Conservation (phyloP, 192 early-diverging fungal genomes). For the Rhizophagus prolifer region DNA sequence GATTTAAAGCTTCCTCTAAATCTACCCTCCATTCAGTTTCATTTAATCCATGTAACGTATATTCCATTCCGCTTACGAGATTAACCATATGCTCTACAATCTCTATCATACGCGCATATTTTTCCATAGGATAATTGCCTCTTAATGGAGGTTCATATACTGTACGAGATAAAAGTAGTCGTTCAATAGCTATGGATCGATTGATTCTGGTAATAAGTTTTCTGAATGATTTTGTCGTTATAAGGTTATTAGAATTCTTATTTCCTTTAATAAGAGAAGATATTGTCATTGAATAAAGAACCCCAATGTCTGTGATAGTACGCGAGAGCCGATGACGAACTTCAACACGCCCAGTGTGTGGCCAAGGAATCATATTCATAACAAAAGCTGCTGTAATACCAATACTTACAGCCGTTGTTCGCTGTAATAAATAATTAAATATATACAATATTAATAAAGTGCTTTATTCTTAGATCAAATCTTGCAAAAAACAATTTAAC, state of each 20-base stretch:
- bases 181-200: slow-evolving; percentile 34
- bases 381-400: slow-evolving; percentile 37
- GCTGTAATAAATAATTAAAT: slow-evolving; percentile 19
- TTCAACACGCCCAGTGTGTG: slow-evolving; percentile 38
- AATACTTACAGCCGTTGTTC: slow-evolving; percentile 33
- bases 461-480: background rate
- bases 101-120: slow-evolving; percentile 34
- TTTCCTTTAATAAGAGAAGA: slow-evolving; percentile 32
- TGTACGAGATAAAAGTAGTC: slow-evolving; percentile 39
- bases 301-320: slow-evolving; percentile 36
- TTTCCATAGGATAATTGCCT: slow-evolving; percentile 34
- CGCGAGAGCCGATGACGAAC: slow-evolving; percentile 35
- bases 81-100: slow-evolving; percentile 39
- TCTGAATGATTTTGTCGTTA: slow-evolving; percentile 35
- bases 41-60: slow-evolving; percentile 31
- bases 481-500: background rate
- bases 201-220: slow-evolving; percentile 33
- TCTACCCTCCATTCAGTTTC: slow-evolving; percentile 30
- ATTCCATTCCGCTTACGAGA: slow-evolving; percentile 37
- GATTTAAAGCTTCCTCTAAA: slow-evolving; percentile 22
- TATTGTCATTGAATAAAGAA: slow-evolving; percentile 39
- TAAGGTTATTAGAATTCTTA: background rate
- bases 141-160: slow-evolving; percentile 41
- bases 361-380: slow-evolving; percentile 35
- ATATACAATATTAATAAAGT: background rate